Evolutionary conservation across 1,284 basidiomycete species (phyloP), one percentile per base, ranked within the genome.

Genomic region (Cystobasidium pallidum): DNA sequence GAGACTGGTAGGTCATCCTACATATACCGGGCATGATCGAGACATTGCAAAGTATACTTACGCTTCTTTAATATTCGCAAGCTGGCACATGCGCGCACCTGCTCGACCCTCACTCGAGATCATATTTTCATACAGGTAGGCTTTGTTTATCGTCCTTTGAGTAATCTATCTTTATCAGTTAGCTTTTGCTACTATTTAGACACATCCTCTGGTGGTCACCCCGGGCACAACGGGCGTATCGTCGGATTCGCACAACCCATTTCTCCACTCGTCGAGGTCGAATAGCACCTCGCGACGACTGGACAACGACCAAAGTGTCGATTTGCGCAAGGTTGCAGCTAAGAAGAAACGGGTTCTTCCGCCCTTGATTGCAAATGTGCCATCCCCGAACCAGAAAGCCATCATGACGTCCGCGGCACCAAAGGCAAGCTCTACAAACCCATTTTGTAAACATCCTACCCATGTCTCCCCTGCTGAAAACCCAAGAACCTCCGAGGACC

Each of bases 111-210:
- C 11, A 59, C 54, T 34, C 26, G 68, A 64, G 68, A 71, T 41
- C 68, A 71, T 28, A 71, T 71, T 32, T 71, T 71, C 61, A 71
- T 71, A 7, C 68, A 71, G 30, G 68, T 71, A 15, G 15, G 47
- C 55, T 11, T 2, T 2, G 2, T 36, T 4, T 52, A n/a, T 19
- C 43, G 17, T 6, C n/a, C 30, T 58, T 26, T 24, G 43, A 8
- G 19, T 8, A n/a, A 13, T 21, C 36, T 11, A 28, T 30, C 30
- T 8, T n/a, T 8, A 39, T 26, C 17, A 26, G 19, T n/a, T 34
- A 21, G 36, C n/a, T 41, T 59, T 17, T 28, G 19, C 13, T 30
- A n/a, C n/a, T 2, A n/a, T 52, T 21, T 49, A 71, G 68, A 71
- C 68, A 13, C 61, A 63, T 63, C 68, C 68, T 26, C 36, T 71